phyloP scores from a whole-genome alignment of 495 filamentous ascomycete genomes.

The Xylaria flabelliformis region DNA sequence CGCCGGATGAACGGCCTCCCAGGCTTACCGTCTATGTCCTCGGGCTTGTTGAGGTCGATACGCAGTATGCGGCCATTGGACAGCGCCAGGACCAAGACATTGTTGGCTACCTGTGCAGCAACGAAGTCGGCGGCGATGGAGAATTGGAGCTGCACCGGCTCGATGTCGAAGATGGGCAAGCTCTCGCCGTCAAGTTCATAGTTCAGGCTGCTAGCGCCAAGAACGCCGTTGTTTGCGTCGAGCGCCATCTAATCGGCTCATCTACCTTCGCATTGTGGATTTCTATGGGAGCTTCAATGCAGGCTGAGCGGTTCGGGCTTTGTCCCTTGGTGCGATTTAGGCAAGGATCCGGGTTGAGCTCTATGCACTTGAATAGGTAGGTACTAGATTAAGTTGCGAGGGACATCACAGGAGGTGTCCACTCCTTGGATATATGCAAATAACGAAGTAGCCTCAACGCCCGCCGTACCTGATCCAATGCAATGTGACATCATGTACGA shows the following conservation, averaged over 20 bases:
- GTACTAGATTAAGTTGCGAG: neutral
- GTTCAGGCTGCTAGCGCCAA: conserved; percentile 48
- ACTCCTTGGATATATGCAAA: neutral
- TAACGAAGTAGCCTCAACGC: conserved; percentile 22
- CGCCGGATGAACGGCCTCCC: neutral
- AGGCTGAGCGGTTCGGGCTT: conserved; percentile 3
- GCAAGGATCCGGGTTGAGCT: neutral
- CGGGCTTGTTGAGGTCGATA: conserved; percentile 91
- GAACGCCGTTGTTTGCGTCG: conserved; percentile 59
- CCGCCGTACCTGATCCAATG: neutral
- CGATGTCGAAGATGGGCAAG: conserved; percentile 90
- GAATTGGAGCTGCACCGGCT: conserved; percentile 90
- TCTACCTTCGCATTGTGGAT: conserved; percentile 34
- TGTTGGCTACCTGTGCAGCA: conserved; percentile 95
- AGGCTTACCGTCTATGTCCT: conserved; percentile 87
- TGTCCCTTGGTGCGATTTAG: neutral
- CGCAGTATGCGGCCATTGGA: conserved; percentile 87
- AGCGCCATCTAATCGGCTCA: conserved; percentile 48
- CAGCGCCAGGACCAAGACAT: conserved; percentile 89
- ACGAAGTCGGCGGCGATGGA: conserved; percentile 91
- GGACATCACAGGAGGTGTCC: neutral
- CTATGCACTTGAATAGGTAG: neutral
- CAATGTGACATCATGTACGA: conserved; percentile 22
- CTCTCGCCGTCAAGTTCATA: conserved; percentile 67
- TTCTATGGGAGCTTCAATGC: neutral